A percentile compares a stretch with the other conserved stretches of the same genome.
phyloP scores from a whole-genome alignment of 345 rosid species.

The Salix dunnii region DNA sequence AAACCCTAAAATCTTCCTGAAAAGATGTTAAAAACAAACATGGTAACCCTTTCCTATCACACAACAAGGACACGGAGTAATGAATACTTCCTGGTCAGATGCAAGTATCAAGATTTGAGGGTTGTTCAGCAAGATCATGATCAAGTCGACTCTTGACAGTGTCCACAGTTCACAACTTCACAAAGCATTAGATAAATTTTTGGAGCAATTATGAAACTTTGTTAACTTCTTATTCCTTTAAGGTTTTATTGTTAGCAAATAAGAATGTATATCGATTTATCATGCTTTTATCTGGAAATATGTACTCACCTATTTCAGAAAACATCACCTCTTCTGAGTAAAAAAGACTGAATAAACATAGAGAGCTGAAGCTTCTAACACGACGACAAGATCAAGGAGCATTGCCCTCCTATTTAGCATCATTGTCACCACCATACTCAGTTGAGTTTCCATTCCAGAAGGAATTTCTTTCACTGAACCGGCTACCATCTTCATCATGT shows the following conservation, averaged over 20 bases:
- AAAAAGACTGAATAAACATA: background rate
- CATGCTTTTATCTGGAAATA: background rate
- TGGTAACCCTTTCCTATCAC: too few relatives aligned
- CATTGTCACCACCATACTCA: slow-evolving; percentile 57
- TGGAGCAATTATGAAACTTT: too few relatives aligned
- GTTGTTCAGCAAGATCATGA: too few relatives aligned
- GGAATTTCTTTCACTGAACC: slow-evolving; percentile 56
- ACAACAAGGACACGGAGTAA: too few relatives aligned
- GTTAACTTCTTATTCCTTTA: background rate
- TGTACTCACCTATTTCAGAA: background rate
- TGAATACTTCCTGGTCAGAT: too few relatives aligned
- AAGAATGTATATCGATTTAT: background rate
- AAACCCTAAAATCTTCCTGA: too few relatives aligned
- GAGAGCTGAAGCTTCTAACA: background rate
- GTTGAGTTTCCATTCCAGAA: slow-evolving; percentile 96
- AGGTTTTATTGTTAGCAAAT: background rate
- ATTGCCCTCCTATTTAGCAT: slow-evolving; percentile 26
- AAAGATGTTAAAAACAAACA: too few relatives aligned
- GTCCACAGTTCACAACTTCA: too few relatives aligned
- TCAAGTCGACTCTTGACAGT: too few relatives aligned
- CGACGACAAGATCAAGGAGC: background rate
- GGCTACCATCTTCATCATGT: slow-evolving; percentile 60
- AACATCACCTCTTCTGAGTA: background rate
- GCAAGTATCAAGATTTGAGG: too few relatives aligned
- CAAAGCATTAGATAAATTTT: too few relatives aligned